A percentile compares a stretch with the other conserved stretches of the same genome.
Evolutionary conservation across 2,329 filamentous ascomycete genomes (phyloP).

Genomic region (Pseudogymnoascus sp.): DNA sequence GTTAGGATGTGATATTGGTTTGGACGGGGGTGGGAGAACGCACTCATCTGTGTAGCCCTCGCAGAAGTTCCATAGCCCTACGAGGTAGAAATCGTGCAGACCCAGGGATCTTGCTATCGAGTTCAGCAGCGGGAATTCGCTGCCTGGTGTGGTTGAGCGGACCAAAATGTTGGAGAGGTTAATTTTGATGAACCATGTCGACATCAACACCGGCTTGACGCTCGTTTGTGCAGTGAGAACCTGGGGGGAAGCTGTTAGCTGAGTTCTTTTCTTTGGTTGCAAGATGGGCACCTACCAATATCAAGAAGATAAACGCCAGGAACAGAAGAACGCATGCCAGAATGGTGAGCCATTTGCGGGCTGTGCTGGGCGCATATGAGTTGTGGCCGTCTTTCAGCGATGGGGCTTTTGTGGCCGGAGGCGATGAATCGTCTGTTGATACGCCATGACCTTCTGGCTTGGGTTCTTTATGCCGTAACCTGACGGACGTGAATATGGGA

Average conservation of each 20-base stretch:
- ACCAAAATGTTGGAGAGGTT: slow-evolving; percentile 64
- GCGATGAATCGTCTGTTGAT: neutral
- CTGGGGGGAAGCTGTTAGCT: slow-evolving; percentile 22
- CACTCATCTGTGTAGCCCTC: slow-evolving; percentile 67
- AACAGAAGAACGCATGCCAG: slow-evolving; percentile 63
- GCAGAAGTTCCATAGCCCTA: slow-evolving; percentile 87
- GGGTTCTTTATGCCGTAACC: neutral
- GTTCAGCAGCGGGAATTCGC: slow-evolving; percentile 67
- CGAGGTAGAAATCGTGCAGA: slow-evolving; percentile 88
- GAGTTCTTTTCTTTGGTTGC: neutral
- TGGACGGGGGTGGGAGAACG: slow-evolving; percentile 19
- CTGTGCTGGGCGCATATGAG: neutral
- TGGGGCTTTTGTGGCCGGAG: neutral
- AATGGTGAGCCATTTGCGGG: slow-evolving; percentile 47
- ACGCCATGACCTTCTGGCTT: neutral
- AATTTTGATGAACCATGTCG: slow-evolving; percentile 78
- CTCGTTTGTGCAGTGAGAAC: slow-evolving; percentile 66
- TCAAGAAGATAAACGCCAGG: slow-evolving; percentile 66
- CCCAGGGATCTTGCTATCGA: slow-evolving; percentile 79
- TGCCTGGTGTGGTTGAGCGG: slow-evolving; percentile 15
- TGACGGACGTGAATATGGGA: neutral
- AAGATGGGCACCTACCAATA: slow-evolving; percentile 48
- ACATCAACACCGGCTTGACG: slow-evolving; percentile 50
- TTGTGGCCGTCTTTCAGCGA: neutral
- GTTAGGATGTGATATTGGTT: slow-evolving; percentile 47